Percentiles rank a stretch among this genome's conserved stretches.
These are phyloP conservation scores for Gonapodya prolifera DNA, from an alignment of 192 early-diverging fungal species.

Conservation along the genomic window DNA sequence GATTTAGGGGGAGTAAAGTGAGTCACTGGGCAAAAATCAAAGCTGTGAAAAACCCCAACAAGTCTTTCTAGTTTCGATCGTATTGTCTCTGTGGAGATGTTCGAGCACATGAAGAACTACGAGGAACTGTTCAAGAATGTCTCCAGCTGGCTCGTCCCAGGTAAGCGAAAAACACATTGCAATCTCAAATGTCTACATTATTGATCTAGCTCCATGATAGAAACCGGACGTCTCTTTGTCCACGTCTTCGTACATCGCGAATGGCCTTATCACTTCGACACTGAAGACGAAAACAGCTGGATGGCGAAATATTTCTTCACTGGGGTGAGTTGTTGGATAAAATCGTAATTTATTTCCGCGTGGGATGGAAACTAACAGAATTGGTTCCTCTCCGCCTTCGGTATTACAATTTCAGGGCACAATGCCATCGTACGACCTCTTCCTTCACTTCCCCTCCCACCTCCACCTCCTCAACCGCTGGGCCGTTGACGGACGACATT, in stretches of 20 bases:
- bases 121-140: conserved; percentile 34
- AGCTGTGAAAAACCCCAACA: not conserved
- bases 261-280: conserved; percentile 45
- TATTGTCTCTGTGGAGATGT: conserved; percentile 46
- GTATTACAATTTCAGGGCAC: too few species aligned
- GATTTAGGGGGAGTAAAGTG: conserved; percentile 2
- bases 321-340: conserved; percentile 34
- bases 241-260: conserved; percentile 43
- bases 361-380: too few species aligned
- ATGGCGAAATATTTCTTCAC: conserved; percentile 55
- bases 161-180: too few species aligned
- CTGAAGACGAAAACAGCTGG: conserved; percentile 35
- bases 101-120: conserved; percentile 59
- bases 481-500: conserved; percentile 46
- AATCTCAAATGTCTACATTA: too few species aligned
- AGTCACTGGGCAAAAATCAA: not conserved
- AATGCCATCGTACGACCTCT: conserved; percentile 34
- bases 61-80: conserved; percentile 29
- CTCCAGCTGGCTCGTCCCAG: conserved; percentile 35
- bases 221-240: conserved; percentile 43
- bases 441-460: conserved; percentile 44
- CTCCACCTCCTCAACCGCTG: conserved; percentile 41
- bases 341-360: conserved; percentile 7
- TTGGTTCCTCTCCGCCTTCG: too few species aligned
- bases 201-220: too few species aligned